These are phyloP conservation scores for Neopestalotiopsis sp. DNA, from an alignment of 2,329 filamentous ascomycete species.

Conservation along the genomic window DNA sequence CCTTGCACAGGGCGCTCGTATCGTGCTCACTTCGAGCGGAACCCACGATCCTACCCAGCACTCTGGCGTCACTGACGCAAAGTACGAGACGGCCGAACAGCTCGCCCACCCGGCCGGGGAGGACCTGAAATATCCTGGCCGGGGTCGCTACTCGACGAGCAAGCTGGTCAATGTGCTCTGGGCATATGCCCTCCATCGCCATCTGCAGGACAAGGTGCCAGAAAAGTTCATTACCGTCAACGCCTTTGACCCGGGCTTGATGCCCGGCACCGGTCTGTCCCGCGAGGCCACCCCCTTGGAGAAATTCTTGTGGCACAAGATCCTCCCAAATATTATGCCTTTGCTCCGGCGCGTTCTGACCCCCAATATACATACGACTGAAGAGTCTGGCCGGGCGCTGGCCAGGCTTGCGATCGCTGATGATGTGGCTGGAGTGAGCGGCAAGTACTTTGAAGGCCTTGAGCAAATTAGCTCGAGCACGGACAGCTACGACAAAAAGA, in stretches of 20 bases:
- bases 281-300: conserved; percentile 35
- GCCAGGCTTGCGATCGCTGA: conserved; percentile 43
- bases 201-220: conserved; percentile 30
- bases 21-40: conserved; percentile 50
- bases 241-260: conserved; percentile 52
- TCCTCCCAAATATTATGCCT: conserved; percentile 42
- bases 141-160: conserved; percentile 46
- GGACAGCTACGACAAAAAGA: conserved; percentile 46
- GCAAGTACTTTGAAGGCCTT: conserved; percentile 49
- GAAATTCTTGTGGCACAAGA: conserved; percentile 38
- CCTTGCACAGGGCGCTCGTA: conserved; percentile 43
- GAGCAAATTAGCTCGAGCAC: conserved; percentile 45
- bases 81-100: conserved; percentile 48
- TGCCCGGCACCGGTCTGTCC: conserved; percentile 50
- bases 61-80: conserved; percentile 33
- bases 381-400: conserved; percentile 45
- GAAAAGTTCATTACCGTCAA: conserved; percentile 41
- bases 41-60: conserved; percentile 52
- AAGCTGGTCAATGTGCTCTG: conserved; percentile 56
- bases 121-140: conserved; percentile 34
- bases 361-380: conserved; percentile 42
- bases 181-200: conserved; percentile 48
- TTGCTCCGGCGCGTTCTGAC: conserved; percentile 36
- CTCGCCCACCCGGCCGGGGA: conserved; percentile 45
- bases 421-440: conserved; percentile 40